Base-by-base conservation (phyloP, 2,329 filamentous ascomycete genomes). In the Trichophyton mentagrophytes region DNA sequence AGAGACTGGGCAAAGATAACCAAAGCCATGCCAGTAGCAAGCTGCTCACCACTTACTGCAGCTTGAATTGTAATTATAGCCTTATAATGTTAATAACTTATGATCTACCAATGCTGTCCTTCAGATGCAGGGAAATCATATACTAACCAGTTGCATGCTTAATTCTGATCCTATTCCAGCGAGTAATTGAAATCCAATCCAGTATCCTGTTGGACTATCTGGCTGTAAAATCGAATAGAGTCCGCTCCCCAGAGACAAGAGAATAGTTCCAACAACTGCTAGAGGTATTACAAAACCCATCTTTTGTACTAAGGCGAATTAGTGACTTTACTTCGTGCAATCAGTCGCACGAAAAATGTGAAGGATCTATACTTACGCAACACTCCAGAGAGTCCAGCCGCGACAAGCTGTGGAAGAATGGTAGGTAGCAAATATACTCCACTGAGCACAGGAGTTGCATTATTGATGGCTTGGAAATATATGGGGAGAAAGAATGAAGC, bases 391-490 rank as follows among this genome's bases (percentile, higher is more conserved):
- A 67, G 22, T 11, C 67, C 30, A 17, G 65, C 60, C 46, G 64
- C 60, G n/a, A 68, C 9, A 36, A 66, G 57, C 30, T 65, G 55
- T 11, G 56, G 55, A 4, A 75, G 46, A 5, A 70, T 76, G 27
- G 67, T 68, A 0, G 75, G 74, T 3, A 77, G 65, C 27, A 73
- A 64, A 15, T 73, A 66, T 0, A 77, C 69, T 2, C 75, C 76
- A 58, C 73, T 75, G 62, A 73, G 69, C 4, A 74, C 62, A 0
- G 75, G 72, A 0, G 69, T 66, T 9, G 70, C 68, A 9, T 70
- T 67, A 25, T 67, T 69, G 7, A 78, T 71, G 3, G 70, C 68
- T 57, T 78, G 76, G 59, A 77, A 77, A 60, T 74, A 78, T 1
- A 76, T 67, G 3, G 72, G 65, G 15, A 74, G 64, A 59, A 72